Evolutionary conservation across 2,329 filamentous ascomycete genomes (phyloP).

Genomic region (Byssoonygena ceratinophila): DNA sequence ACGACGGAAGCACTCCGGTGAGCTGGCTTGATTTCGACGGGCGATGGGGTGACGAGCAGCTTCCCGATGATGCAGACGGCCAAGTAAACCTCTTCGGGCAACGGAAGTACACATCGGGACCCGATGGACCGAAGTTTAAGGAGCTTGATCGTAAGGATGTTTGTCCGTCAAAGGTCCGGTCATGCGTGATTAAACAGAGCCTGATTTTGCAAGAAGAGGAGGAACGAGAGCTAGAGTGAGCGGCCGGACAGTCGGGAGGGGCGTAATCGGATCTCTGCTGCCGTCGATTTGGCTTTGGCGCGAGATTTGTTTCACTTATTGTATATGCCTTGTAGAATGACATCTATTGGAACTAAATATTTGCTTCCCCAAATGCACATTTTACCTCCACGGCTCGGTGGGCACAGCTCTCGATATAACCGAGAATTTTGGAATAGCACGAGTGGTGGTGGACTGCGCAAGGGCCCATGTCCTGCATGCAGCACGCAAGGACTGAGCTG

Average conservation of each 20-base stretch:
- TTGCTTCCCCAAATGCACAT: too few species aligned
- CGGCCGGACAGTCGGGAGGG: not conserved
- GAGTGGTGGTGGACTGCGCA: not conserved
- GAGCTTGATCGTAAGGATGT: conserved; percentile 45
- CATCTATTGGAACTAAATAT: not conserved
- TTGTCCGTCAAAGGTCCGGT: conserved; percentile 40
- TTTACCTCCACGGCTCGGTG: too few species aligned
- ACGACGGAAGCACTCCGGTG: conserved; percentile 39
- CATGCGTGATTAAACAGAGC: not conserved
- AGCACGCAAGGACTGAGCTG: not conserved
- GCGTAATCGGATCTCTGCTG: not conserved
- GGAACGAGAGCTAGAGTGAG: conserved; percentile 1
- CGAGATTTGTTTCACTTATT: not conserved
- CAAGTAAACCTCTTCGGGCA: conserved; percentile 39
- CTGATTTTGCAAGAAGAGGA: conserved; percentile 1
- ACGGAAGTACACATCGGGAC: conserved; percentile 47
- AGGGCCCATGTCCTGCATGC: not conserved
- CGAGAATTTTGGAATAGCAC: too few species aligned
- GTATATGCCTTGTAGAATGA: not conserved
- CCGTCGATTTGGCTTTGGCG: not conserved
- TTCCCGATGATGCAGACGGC: conserved; percentile 41
- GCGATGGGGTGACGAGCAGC: conserved; percentile 53
- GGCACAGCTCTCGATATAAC: too few species aligned
- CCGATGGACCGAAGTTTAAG: conserved; percentile 53
- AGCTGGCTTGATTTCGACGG: conserved; percentile 49